Evolutionary conservation across 1,284 basidiomycete species (phyloP), one percentile per base, ranked within the genome.

Genomic region (Xerocomus minutiporus): DNA sequence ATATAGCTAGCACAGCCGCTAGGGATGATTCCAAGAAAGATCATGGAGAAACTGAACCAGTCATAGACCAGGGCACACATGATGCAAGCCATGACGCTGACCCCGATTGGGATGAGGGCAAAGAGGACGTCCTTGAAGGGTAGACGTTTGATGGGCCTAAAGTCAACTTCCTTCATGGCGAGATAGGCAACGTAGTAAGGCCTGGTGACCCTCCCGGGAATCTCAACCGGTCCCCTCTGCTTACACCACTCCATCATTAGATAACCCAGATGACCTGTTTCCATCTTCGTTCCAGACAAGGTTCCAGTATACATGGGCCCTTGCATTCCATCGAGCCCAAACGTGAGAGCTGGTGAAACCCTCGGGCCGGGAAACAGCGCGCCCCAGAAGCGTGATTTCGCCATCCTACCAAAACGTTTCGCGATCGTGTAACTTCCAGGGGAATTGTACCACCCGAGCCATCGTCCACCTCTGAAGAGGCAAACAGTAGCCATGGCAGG

Each of bases 391-490:
- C 54, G 54, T n/a, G 64, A 61, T 20, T 53, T 56, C 0, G 66
- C 64, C 12, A 68, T 54, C 13, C 54, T 55, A 13, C 60, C 65
- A 28, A 65, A 69, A 35, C 55, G 57, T 46, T 60, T 63, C 23
- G 68, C 67, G 8, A 71, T 58, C 1, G 54, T 44, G 26, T 68
- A 55, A 39, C 65, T 66, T 5, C 69, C 67, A 0, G 70, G 66
- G 8, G 70, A 56, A 36, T 71, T 71, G 43, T 69, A 71, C 67
- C 68, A 69, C 9, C 70, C 70, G 5, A 71, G 48, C 64, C 69
- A 70, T n/a, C 57, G 66, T 41, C 63, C 61, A 6, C 59, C 60
- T 34, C 56, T 54, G 48, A 52, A 64, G 6, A 71, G 52, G 20
- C 66, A 66, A 5, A 71, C 56, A 15, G 63, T 57, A 8, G 55